Base-by-base conservation (phyloP, 805 yeast genomes). In the Wickerhamiella lipophila region DNA sequence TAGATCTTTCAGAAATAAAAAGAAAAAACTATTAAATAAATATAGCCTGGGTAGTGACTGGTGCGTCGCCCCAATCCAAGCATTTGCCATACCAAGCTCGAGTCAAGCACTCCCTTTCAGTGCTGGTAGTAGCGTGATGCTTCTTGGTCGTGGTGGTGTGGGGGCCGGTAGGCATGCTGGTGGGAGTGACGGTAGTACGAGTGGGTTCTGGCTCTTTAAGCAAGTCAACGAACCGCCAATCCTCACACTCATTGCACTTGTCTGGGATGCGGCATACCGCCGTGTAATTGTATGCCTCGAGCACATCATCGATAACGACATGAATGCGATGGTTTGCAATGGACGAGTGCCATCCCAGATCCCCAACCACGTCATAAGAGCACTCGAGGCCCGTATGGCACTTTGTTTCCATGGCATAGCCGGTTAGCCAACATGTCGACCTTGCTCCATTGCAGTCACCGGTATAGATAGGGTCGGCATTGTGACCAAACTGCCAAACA, bases 391-490 rank as follows among this genome's bases (percentile, higher is more conserved):
- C 98, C 0, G 95, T 75, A 63, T 92, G 98, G 62, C 98, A 92
- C 42, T 80, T 81, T 0, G 96, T 81, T 60, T 92, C 98, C 95
- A 92, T 81, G 9, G 97, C 98, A 64, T 86, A 92, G 0, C 98
- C 98, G 1, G 84, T 96, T 7, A 85, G 72, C 52, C 89, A 79
- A 64, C 98, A 92, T 1, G 88, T 66, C 0, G 94, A 81, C 3
- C 89, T 78, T 0, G 92, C 94, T 8, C 98, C 98, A 59, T 83
- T 87, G 63, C 98, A 92, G 7, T 86, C 88, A 0, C 98, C 98
- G 89, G 88, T 82, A 59, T 73, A 92, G 1, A 92, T 84, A 1
- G 98, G 98, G 62, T 92, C 98, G 0, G 96, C 97, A 1, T 92
- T 92, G 62, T 92, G 89, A 2, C 98, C 98, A 60, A 92, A 68